These are phyloP conservation scores for Capronia coronata DNA, from an alignment of 2,329 filamentous ascomycete genomes.

Conservation along the genomic window DNA sequence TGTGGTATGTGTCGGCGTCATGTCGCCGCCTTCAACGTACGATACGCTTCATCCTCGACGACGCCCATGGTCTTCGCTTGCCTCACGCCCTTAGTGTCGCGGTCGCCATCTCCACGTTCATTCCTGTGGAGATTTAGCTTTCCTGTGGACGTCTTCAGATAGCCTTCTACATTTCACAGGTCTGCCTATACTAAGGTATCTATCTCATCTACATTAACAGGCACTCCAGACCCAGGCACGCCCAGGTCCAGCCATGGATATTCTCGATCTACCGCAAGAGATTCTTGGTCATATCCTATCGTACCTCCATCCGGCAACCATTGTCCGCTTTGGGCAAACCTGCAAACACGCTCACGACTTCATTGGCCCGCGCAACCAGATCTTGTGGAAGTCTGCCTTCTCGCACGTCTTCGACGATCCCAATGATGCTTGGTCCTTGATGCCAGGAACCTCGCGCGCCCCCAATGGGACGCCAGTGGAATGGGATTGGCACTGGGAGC, in stretches of 20 bases:
- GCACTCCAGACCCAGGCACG: neutral
- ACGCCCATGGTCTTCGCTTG: neutral
- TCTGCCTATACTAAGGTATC: no score
- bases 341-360: conserved; percentile 21
- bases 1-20: no score
- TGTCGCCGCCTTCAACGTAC: neutral
- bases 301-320: conserved; percentile 13
- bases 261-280: conserved; percentile 24
- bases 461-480: neutral
- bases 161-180: no score
- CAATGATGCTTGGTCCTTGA: conserved; percentile 22
- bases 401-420: conserved; percentile 27
- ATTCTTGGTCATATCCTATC: conserved; percentile 23
- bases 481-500: conserved; percentile 25
- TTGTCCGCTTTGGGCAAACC: conserved; percentile 18
- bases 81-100: no score
- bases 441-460: neutral
- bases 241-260: conserved; percentile 7
- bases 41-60: neutral
- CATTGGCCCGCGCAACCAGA: conserved; percentile 18
- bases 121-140: no score
- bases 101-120: no score
- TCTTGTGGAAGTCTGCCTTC: conserved; percentile 26
- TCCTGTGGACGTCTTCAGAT: no score
- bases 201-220: neutral